Evolutionary conservation across 116 monocot genomes (phyloP), one percentile per base, ranked within the genome.

Genomic region (Posidonia oceanica): DNA sequence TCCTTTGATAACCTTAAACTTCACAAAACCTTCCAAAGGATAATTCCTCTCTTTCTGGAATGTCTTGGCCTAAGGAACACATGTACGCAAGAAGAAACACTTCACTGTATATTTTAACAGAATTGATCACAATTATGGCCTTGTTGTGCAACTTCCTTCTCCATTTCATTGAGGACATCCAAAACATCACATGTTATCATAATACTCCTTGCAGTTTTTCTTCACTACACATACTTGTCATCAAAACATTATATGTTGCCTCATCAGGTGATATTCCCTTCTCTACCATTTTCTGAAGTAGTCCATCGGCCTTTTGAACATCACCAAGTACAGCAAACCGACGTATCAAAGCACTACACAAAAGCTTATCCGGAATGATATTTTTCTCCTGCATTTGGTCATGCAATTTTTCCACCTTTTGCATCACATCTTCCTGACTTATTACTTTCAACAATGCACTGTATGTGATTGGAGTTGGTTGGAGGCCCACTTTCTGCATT

Each of bases 361-460:
- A 39, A 39, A 39, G 41, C 63, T 60, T 89, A 52, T 80, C 80
- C 61, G 74, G 76, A 41, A 20, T 11, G n/a, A 80, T 16, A 0
- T 80, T 80, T 14, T 56, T 77, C 12, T 78, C 76, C 62, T 74
- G 58, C 82, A 85, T 80, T 52, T 80, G 38, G 13, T 70, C 62
- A 79, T 82, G 74, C 36, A 88, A 57, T 38, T 67, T 29, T 11
- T 82, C 84, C n/a, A 77, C 75, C 42, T 81, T 76, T 44, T 85
- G 36, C 21, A 80, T 74, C 67, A 69, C 82, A 63, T 80, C 85
- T 54, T 82, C 80, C 21, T n/a, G 39, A 44, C 54, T 71, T 68
- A 86, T 61, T 5, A 65, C 76, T 40, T 63, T 78, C 17, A 92
- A 75, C 22, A 88, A 73, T 21, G 63, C 42, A 71, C 75, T 40